A percentile compares a stretch with the other conserved stretches of the same genome.
Evolutionary conservation across 208 protist species (phyloP).

Genomic region (Wallacemonas sp.): DNA sequence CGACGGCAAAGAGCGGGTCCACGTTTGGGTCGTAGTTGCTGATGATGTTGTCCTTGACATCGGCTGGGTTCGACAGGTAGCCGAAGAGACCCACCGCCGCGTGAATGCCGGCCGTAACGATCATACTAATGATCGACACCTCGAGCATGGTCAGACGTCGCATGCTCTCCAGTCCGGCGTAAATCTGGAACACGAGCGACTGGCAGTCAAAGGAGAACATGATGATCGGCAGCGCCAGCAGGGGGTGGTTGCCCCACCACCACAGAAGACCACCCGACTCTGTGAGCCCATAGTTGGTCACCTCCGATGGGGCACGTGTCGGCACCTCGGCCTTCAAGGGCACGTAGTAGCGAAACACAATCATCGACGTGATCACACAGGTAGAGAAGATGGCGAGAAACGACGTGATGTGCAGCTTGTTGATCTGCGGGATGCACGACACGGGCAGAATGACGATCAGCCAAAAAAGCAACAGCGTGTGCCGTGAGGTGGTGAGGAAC

Average conservation of each 20-base stretch:
- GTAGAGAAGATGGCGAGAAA: conserved; percentile 69
- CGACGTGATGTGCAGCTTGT: conserved; percentile 51
- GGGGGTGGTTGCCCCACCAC: conserved; percentile 46
- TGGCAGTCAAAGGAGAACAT: conserved; percentile 90
- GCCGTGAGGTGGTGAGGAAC: conserved; percentile 51
- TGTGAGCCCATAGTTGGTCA: conserved; percentile 12
- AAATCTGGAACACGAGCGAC: conserved; percentile 80
- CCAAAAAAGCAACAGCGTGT: conserved; percentile 64
- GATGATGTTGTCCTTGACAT: conserved; percentile 76
- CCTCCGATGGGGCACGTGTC: conserved; percentile 10
- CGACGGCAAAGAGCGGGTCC: conserved; percentile 58
- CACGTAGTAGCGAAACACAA: conserved; percentile 74
- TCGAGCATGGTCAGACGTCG: conserved; percentile 59
- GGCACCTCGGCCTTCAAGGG: conserved; percentile 20
- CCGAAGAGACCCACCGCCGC: conserved; percentile 72
- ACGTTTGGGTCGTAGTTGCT: conserved; percentile 75
- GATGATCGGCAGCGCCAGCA: conserved; percentile 69
- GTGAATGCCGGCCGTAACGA: conserved; percentile 56
- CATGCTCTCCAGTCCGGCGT: conserved; percentile 61
- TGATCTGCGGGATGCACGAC: conserved; percentile 65
- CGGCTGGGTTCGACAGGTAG: conserved; percentile 57
- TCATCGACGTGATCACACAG: conserved; percentile 52
- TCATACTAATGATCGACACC: conserved; percentile 53
- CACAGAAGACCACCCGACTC: conserved; percentile 21
- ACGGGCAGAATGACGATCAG: conserved; percentile 65